Evolutionary conservation across 1,139 yeast species (phyloP).

Genomic region (Diutina mesorugosa): DNA sequence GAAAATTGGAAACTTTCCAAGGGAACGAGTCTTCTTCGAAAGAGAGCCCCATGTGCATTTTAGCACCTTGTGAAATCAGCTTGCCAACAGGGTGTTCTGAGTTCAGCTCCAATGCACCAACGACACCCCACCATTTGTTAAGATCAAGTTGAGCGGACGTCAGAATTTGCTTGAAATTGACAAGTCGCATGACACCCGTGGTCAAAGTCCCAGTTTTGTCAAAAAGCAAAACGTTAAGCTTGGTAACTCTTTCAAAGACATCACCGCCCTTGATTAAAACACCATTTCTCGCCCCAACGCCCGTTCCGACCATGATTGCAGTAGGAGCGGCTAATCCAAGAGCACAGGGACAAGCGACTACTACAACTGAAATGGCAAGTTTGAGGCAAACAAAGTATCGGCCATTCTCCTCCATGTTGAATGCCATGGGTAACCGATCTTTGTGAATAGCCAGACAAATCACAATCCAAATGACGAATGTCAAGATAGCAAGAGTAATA

Average conservation of each 20-base stretch:
- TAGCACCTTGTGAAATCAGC: conserved; percentile 39
- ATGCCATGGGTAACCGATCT: conserved; percentile 36
- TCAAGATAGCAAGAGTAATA: conserved; percentile 42
- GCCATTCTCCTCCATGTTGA: conserved; percentile 41
- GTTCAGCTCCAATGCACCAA: conserved; percentile 51
- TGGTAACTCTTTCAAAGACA: conserved; percentile 61
- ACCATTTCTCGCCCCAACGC: conserved; percentile 86
- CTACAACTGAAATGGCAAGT: conserved; percentile 84
- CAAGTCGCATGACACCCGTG: conserved; percentile 62
- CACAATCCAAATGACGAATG: conserved; percentile 59
- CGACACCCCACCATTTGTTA: conserved; percentile 39
- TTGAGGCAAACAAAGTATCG: conserved; percentile 59
- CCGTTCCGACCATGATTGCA: conserved; percentile 98
- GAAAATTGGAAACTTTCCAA: conserved; percentile 24
- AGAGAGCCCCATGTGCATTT: conserved; percentile 12
- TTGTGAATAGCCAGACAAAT: conserved; percentile 20
- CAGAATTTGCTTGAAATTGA: conserved; percentile 10
- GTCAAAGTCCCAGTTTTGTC: conserved; percentile 97
- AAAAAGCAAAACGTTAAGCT: conserved; percentile 58
- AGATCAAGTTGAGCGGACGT: neutral
- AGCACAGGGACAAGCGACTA: conserved; percentile 98
- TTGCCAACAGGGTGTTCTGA: conserved; percentile 87
- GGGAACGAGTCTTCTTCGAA: conserved; percentile 23
- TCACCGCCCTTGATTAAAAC: conserved; percentile 91
- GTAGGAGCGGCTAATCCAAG: conserved; percentile 96